phyloP scores from a whole-genome alignment of 352 stramenopile genomes.

The Pythium diclinum region DNA sequence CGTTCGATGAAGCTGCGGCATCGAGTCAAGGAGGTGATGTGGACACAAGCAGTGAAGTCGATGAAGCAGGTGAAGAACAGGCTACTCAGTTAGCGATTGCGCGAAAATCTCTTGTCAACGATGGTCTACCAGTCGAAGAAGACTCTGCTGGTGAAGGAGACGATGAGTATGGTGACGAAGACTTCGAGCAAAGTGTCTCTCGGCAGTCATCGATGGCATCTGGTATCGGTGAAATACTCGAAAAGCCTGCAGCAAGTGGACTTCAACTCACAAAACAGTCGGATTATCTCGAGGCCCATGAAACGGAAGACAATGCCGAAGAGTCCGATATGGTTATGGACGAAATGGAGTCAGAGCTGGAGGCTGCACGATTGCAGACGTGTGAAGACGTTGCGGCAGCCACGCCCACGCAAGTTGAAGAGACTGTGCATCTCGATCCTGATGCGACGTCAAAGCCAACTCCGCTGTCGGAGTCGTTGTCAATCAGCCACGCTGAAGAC shows the following conservation, averaged over 20 bases:
- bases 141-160: constrained; percentile 13
- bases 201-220: neutral
- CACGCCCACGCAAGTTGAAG: neutral
- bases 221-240: neutral
- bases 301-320: neutral
- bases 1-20: neutral
- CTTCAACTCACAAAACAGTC: neutral
- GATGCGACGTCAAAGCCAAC: constrained; percentile 5
- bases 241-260: neutral
- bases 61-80: neutral
- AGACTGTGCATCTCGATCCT: neutral
- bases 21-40: neutral
- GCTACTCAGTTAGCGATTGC: neutral
- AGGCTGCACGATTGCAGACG: neutral
- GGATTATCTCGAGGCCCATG: neutral
- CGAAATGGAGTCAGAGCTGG: neutral
- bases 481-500: constrained; percentile 32
- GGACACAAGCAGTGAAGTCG: neutral
- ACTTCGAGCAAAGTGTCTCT: constrained; percentile 30
- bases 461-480: constrained; percentile 20
- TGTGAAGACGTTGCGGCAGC: neutral
- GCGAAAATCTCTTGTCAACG: neutral
- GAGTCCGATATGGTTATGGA: neutral
- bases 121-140: neutral
- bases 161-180: constrained; percentile 33